Evolutionary conservation across 2,329 filamentous ascomycete genomes (phyloP).

Genomic region (Fusarium humuli): DNA sequence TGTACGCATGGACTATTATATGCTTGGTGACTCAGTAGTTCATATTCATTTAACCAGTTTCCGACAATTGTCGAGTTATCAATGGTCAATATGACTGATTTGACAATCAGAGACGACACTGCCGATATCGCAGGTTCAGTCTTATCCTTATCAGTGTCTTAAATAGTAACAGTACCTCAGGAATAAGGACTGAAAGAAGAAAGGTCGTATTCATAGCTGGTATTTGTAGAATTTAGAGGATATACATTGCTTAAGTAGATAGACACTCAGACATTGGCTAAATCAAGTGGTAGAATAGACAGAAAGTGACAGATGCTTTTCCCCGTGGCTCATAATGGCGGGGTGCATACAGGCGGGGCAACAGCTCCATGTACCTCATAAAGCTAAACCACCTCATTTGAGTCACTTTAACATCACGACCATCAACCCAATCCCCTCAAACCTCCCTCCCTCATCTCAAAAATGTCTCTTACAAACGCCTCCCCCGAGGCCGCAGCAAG

Average conservation of each 20-base stretch:
- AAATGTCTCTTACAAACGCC: constrained; percentile 91
- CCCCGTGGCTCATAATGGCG: constrained; percentile 34
- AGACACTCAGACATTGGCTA: neutral
- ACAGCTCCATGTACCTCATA: neutral
- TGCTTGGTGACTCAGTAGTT: neutral
- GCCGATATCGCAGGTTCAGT: constrained; percentile 26
- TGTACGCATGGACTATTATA: neutral
- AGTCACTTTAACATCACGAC: constrained; percentile 27
- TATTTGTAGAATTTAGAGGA: neutral
- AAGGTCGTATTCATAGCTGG: fast-evolving
- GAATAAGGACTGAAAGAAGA: fast-evolving
- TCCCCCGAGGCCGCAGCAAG: constrained; percentile 81
- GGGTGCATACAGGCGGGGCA: constrained; percentile 42
- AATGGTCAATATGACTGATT: neutral
- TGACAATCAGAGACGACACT: neutral
- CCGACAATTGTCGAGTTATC: neutral
- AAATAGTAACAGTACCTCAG: neutral
- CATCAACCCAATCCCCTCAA: neutral
- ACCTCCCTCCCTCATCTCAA: constrained; percentile 6
- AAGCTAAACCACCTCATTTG: constrained; percentile 13
- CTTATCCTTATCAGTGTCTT: neutral
- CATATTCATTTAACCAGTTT: neutral
- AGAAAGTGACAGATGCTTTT: neutral
- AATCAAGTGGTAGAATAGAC: neutral
- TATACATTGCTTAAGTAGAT: fast-evolving